Percentiles rank a stretch among this genome's conserved stretches.
Evolutionary conservation across 2,329 filamentous ascomycete species (phyloP).

Genomic region (Ilyonectria mors-panacis): DNA sequence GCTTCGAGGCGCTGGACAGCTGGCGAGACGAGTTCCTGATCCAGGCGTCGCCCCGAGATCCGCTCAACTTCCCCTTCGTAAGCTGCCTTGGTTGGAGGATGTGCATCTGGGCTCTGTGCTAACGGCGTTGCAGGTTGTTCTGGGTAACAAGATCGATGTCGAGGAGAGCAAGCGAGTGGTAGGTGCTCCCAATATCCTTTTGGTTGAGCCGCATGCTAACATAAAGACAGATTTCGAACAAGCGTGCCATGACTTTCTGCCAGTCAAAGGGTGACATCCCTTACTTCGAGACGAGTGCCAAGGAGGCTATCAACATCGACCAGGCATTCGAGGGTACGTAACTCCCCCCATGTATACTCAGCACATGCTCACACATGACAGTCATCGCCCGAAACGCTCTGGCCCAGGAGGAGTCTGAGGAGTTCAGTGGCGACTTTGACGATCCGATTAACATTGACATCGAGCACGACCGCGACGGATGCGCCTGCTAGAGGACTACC

Average conservation of each 20-base stretch:
- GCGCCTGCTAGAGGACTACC: conserved; percentile 79
- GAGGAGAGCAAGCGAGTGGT: conserved; percentile 97
- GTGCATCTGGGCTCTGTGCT: conserved; percentile 27
- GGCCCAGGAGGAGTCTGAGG: conserved; percentile 96
- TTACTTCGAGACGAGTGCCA: conserved; percentile 99
- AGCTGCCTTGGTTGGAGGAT: conserved; percentile 53
- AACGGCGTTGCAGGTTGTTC: conserved; percentile 76
- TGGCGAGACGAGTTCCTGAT: conserved; percentile 99
- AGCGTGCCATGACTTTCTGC: conserved; percentile 97
- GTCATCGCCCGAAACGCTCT: conserved; percentile 97
- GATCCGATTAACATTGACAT: conserved; percentile 99
- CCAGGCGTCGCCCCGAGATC: conserved; percentile 95
- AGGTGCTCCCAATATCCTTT: conserved; percentile 23
- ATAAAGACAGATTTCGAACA: conserved; percentile 83
- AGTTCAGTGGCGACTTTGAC: conserved; percentile 97
- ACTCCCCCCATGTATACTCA: background rate
- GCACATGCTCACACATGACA: conserved; percentile 54
- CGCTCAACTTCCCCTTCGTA: conserved; percentile 98
- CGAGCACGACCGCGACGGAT: conserved; percentile 92
- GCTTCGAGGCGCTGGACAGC: conserved; percentile 97
- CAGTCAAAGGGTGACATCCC: conserved; percentile 97
- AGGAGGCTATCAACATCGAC: conserved; percentile 98
- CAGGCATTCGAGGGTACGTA: conserved; percentile 77
- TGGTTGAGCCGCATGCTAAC: conserved; percentile 21
- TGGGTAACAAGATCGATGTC: conserved; percentile 99